These are phyloP conservation scores for Ramalina peruviana DNA, from an alignment of 495 filamentous ascomycete species.

Conservation along the genomic window DNA sequence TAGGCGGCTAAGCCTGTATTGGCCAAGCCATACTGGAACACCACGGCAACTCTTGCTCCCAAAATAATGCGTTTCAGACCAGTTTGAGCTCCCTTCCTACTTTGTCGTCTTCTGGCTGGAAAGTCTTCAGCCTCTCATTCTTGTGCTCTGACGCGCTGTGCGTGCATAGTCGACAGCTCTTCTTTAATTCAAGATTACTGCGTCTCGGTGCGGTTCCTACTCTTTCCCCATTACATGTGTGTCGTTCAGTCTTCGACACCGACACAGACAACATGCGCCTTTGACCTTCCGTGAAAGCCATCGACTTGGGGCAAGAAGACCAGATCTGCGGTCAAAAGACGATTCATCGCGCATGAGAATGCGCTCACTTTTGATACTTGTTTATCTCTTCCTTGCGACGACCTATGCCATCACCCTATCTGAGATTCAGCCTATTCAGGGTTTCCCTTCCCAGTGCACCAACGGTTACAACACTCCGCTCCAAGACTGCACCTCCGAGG, in stretches of 20 bases:
- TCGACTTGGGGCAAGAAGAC: background rate
- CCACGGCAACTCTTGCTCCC: no score
- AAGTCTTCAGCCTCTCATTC: no score
- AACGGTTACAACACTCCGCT: constrained; percentile 17
- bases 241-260: background rate
- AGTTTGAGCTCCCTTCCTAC: no score
- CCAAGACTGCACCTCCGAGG: constrained; percentile 19
- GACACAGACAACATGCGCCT: background rate
- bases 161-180: no score
- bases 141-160: no score
- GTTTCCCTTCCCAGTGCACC: constrained; percentile 12
- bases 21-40: no score
- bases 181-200: no score
- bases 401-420: constrained; percentile 9
- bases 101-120: no score
- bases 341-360: background rate
- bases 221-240: no score
- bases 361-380: background rate
- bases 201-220: no score
- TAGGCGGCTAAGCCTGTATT: no score
- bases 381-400: background rate
- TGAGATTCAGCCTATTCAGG: constrained; percentile 13
- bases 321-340: background rate
- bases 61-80: no score
- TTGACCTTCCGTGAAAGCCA: background rate